phyloP scores from a whole-genome alignment of 345 rosid genomes.

The Salix purpurea region DNA sequence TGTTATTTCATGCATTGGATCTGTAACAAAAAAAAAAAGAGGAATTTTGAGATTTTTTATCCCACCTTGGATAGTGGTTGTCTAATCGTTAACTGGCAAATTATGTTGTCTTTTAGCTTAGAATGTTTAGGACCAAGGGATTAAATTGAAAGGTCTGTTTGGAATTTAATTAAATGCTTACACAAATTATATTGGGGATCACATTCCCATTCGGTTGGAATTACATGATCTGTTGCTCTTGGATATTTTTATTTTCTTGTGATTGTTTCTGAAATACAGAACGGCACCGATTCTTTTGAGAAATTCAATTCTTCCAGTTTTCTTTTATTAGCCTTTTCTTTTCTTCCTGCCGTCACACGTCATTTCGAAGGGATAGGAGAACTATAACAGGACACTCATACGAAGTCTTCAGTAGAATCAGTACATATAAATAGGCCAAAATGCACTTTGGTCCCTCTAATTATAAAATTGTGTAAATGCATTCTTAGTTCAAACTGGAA shows the following conservation, averaged over 20 bases:
- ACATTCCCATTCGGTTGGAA: background rate
- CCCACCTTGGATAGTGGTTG: conserved; percentile 17
- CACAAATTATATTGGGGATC: conserved; percentile 6
- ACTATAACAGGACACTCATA: no score
- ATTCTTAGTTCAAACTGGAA: no score
- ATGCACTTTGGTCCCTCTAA: no score
- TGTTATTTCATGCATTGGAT: conserved; percentile 29
- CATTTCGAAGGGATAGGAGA: no score
- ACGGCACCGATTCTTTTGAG: background rate
- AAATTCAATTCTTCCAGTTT: background rate
- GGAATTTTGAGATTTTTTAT: conserved; percentile 23
- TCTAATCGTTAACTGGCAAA: conserved; percentile 19
- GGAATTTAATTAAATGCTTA: conserved; percentile 13
- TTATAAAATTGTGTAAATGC: no score
- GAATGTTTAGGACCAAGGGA: conserved; percentile 19
- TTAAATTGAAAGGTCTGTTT: conserved; percentile 11
- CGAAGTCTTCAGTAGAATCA: no score
- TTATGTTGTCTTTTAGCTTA: conserved; percentile 22
- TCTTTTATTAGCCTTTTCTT: no score
- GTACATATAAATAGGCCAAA: no score
- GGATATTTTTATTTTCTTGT: background rate
- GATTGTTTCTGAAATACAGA: background rate
- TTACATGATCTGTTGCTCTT: background rate
- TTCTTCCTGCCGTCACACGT: no score
- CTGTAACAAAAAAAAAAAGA: conserved; percentile 9